Percentiles rank a stretch among this genome's conserved stretches.
phyloP scores from a whole-genome alignment of 805 yeast genomes.

The Priceomyces castillae region DNA sequence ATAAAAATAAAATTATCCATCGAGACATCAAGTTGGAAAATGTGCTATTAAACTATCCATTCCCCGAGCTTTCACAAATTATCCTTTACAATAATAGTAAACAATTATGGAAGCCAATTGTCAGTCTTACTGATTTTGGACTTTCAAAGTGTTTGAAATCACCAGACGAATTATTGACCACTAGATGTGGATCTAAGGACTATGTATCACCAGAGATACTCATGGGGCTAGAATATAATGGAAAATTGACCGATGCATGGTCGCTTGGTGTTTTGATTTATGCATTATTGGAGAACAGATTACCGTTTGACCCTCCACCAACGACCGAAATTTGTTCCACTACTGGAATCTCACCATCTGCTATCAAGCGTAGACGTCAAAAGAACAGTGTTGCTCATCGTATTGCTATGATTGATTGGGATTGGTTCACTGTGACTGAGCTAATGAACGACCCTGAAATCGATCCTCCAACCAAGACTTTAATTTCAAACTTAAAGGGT shows the following conservation, averaged over 20 bases:
- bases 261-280: slow-evolving; percentile 90
- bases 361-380: slow-evolving; percentile 40
- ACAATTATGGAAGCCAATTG: slow-evolving; percentile 16
- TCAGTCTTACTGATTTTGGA: slow-evolving; percentile 84
- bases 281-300: slow-evolving; percentile 75
- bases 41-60: slow-evolving; percentile 46
- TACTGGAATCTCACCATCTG: slow-evolving; percentile 37
- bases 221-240: slow-evolving; percentile 89
- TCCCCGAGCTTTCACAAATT: slow-evolving; percentile 29
- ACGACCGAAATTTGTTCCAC: slow-evolving; percentile 29
- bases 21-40: slow-evolving; percentile 92
- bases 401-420: slow-evolving; percentile 91
- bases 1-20: slow-evolving; percentile 68
- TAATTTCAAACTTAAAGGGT: slow-evolving; percentile 21
- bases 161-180: slow-evolving; percentile 62
- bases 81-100: not conserved
- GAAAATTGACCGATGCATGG: slow-evolving; percentile 91
- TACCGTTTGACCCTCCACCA: slow-evolving; percentile 91
- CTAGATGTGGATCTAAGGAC: slow-evolving; percentile 95
- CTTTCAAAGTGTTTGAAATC: slow-evolving; percentile 68
- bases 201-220: slow-evolving; percentile 93
- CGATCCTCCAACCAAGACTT: slow-evolving; percentile 14
- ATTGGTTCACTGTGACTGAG: slow-evolving; percentile 56
- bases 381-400: slow-evolving; percentile 72
- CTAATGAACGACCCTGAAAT: slow-evolving; percentile 9